Evolutionary conservation across 1,284 basidiomycete genomes (phyloP), one percentile per base, ranked within the genome.

Genomic region (Rhodotorula sp.): DNA sequence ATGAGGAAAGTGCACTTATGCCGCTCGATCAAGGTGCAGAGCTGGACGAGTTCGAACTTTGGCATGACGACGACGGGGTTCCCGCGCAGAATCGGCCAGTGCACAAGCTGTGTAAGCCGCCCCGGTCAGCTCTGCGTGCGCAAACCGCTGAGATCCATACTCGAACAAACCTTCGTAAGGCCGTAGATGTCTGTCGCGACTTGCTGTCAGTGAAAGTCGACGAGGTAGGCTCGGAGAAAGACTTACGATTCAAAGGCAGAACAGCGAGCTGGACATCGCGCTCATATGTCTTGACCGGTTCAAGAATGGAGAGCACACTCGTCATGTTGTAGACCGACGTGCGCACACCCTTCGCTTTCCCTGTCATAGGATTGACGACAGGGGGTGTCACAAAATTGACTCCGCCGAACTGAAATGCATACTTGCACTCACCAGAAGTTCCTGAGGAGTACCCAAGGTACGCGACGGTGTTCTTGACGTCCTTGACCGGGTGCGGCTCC

Each of bases 41-140:
- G 92, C 42, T 84, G 81, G 15, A 84, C 83, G 4, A 92, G 87
- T 71, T 93, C 88, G 79, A 93, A 95, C 24, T 86, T 86, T 0
- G 87, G 83, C 78, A 90, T 85, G 60, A 95, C 80, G 49, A 92
- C 85, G 5, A 88, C 83, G 0, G 89, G 85, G 0, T 85, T 80
- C 2, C 88, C 88, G 10, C 81, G 77, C 4, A 83, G 81, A 64
- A 91, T 79, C 0, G 89, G 87, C 69, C 87, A 86, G 59, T 87
- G 84, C 1, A 93, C 75, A 5, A 88, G 80, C 64, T 61, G 60
- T 6, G 30, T n/a, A 5, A 15, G 46, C 6, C 24, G 3, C 86
- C 86, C 63, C 71, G 68, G 58, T 48, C 12, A 33, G 8, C 10
- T 6, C 58, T 5, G 26, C 0, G 26, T 26, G 17, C 7, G 6